Evolutionary conservation across 306 rosid genomes (phyloP).

Genomic region (Leucaena leucocephala): DNA sequence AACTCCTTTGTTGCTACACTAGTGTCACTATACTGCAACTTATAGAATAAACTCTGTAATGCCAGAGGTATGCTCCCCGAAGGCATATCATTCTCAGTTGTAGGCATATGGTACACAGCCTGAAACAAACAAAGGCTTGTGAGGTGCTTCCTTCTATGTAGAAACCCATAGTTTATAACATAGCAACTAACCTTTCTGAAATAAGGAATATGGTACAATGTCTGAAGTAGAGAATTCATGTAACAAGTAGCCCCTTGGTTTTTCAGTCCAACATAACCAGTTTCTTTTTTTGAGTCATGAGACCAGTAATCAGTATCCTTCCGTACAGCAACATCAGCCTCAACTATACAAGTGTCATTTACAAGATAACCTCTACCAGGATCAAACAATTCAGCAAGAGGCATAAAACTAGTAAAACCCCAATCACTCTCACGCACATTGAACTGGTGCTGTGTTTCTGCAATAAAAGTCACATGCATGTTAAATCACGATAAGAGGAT

Average conservation of each 20-base stretch:
- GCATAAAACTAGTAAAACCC: slow-evolving; percentile 94
- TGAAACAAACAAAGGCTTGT: slow-evolving; percentile 44
- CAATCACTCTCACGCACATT: slow-evolving; percentile 89
- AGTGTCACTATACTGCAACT: slow-evolving; percentile 84
- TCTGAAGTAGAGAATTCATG: slow-evolving; percentile 96
- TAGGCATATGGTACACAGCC: slow-evolving; percentile 98
- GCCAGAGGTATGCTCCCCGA: slow-evolving; percentile 96
- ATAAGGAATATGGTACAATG: slow-evolving; percentile 88
- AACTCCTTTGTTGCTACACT: slow-evolving; percentile 93
- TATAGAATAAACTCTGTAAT: slow-evolving; percentile 89
- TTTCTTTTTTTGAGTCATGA: slow-evolving; percentile 90
- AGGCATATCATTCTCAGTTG: slow-evolving; percentile 95
- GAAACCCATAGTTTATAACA: slow-evolving; percentile 13
- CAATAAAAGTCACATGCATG: slow-evolving; percentile 31
- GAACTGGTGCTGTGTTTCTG: slow-evolving; percentile 91
- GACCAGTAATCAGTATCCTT: slow-evolving; percentile 85
- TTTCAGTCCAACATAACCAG: slow-evolving; percentile 93
- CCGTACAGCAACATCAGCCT: slow-evolving; percentile 89
- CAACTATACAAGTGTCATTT: slow-evolving; percentile 72
- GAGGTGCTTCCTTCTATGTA: slow-evolving; percentile 29
- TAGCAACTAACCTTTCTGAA: slow-evolving; percentile 74
- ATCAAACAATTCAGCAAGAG: slow-evolving; percentile 80
- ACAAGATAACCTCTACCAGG: slow-evolving; percentile 76
- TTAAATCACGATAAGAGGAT: neutral
- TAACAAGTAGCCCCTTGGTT: slow-evolving; percentile 99